Evolutionary conservation across 306 rosid genomes (phyloP).

Genomic region (Quercus bicolor): DNA sequence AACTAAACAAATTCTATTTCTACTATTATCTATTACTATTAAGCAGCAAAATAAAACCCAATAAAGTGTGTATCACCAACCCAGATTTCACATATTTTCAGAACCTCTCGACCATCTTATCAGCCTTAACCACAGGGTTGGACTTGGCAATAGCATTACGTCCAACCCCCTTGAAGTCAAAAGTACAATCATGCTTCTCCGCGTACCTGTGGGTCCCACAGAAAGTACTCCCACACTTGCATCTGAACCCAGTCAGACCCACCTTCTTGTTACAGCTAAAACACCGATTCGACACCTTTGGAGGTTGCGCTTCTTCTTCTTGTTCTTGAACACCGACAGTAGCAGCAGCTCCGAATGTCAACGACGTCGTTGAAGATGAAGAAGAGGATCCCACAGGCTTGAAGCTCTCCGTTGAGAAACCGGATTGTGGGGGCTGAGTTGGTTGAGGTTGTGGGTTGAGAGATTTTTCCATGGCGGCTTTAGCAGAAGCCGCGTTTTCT

Average conservation of each 20-base stretch:
- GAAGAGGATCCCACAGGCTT: not conserved
- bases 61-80: not conserved
- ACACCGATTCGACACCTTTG: constrained; percentile 39
- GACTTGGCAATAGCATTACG: constrained; percentile 49
- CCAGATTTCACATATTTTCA: not conserved
- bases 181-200: constrained; percentile 49
- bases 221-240: constrained; percentile 56
- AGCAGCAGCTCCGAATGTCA: not conserved
- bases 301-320: not conserved
- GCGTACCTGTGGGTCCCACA: constrained; percentile 58
- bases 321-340: no score
- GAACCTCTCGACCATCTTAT: constrained; percentile 31
- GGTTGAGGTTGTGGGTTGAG: constrained; percentile 13
- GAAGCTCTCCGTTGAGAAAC: not conserved
- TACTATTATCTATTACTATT: no score
- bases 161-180: constrained; percentile 35
- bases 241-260: constrained; percentile 46
- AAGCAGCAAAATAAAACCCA: no score
- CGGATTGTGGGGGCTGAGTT: not conserved
- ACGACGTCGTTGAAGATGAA: not conserved
- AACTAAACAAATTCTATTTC: no score
- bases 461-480: constrained; percentile 41
- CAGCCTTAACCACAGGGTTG: constrained; percentile 48
- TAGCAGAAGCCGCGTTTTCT: constrained; percentile 37
- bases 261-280: constrained; percentile 47